A percentile compares a stretch with the other conserved stretches of the same genome.
Evolutionary conservation across 2,329 filamentous ascomycete genomes (phyloP).

Genomic region (Elsinoe perseae): DNA sequence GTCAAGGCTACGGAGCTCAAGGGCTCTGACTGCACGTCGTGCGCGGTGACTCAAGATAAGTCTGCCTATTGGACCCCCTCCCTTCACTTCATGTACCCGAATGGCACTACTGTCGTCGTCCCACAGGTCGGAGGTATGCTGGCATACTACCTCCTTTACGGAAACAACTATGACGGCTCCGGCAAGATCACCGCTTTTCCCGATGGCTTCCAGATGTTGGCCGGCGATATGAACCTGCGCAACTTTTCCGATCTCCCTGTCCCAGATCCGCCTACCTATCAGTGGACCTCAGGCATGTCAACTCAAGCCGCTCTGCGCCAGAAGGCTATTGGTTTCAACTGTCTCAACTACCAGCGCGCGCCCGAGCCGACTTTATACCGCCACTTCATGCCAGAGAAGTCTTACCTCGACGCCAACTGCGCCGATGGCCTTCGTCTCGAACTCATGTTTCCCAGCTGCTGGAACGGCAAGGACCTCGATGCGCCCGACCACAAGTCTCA

Average conservation of each 20-base stretch:
- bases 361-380: slow-evolving; percentile 71
- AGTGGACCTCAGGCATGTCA: slow-evolving; percentile 57
- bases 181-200: slow-evolving; percentile 61
- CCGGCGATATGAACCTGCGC: slow-evolving; percentile 61
- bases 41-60: slow-evolving; percentile 69
- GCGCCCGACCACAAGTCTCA: slow-evolving; percentile 52
- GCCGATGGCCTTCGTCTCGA: slow-evolving; percentile 73
- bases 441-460: slow-evolving; percentile 83
- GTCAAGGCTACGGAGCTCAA: slow-evolving; percentile 52
- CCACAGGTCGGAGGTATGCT: slow-evolving; percentile 74
- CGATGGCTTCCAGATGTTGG: slow-evolving; percentile 69
- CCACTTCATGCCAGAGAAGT: slow-evolving; percentile 73
- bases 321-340: slow-evolving; percentile 90
- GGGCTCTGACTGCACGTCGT: slow-evolving; percentile 66
- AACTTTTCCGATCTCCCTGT: slow-evolving; percentile 59
- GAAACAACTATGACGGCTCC: slow-evolving; percentile 35
- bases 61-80: slow-evolving; percentile 79
- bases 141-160: slow-evolving; percentile 80
- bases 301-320: slow-evolving; percentile 65
- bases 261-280: slow-evolving; percentile 60
- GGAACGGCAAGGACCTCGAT: slow-evolving; percentile 62
- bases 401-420: slow-evolving; percentile 72
- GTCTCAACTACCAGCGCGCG: slow-evolving; percentile 64
- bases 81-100: slow-evolving; percentile 66
- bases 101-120: slow-evolving; percentile 61